Percentiles rank a stretch among this genome's conserved stretches.
These are phyloP conservation scores for Tetrapisispora pingtungensis DNA, from an alignment of 805 yeast genomes.

Conservation along the genomic window DNA sequence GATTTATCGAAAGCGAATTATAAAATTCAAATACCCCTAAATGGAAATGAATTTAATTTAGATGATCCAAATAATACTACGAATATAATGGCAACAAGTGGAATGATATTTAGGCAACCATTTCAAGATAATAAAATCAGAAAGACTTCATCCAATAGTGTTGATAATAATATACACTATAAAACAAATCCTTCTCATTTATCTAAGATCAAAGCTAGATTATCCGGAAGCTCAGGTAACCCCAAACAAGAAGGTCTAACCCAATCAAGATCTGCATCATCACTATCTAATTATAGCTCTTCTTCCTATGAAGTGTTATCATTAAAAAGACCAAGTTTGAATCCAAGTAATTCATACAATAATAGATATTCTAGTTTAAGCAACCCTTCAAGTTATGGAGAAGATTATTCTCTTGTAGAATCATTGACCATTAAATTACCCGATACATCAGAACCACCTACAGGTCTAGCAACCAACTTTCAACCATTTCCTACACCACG, in stretches of 20 bases:
- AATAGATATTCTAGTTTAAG: neutral
- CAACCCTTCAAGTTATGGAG: neutral
- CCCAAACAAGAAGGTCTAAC: neutral
- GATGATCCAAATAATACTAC: neutral
- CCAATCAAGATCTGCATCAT: neutral
- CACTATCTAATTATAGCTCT: neutral
- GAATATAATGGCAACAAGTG: constrained; percentile 26
- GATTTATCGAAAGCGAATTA: neutral
- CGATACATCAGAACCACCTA: neutral
- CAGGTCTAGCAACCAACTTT: neutral
- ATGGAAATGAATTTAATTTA: neutral
- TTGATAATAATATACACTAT: neutral
- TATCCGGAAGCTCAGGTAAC: neutral
- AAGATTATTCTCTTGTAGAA: neutral
- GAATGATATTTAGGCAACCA: constrained; percentile 50
- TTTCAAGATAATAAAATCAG: constrained; percentile 40
- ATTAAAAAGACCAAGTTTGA: neutral
- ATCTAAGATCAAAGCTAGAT: neutral
- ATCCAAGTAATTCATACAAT: neutral
- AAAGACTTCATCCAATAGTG: neutral
- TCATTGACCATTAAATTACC: neutral
- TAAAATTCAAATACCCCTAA: neutral
- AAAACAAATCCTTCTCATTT: neutral
- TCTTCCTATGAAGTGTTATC: neutral
- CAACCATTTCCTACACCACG: neutral